A percentile compares a stretch with the other conserved stretches of the same genome.
Conservation (phyloP, 768 basidiomycete genomes). For the Suillus spraguei region DNA sequence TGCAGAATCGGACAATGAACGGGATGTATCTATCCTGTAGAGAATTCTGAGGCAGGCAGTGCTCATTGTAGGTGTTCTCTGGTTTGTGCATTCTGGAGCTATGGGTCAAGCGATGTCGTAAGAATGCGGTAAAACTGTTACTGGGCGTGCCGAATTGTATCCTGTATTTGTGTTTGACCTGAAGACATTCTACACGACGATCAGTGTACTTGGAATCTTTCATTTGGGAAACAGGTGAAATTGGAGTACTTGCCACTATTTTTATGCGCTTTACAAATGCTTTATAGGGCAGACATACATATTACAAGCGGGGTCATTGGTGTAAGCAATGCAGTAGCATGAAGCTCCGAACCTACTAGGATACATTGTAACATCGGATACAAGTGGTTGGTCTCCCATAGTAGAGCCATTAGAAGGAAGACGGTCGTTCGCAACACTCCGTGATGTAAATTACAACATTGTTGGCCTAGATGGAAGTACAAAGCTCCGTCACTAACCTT, state of each 20-base stretch:
- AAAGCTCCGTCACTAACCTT: neutral
- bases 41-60: neutral
- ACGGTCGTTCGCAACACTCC: neutral
- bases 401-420: neutral
- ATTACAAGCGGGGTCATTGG: neutral
- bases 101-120: neutral
- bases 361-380: too few species aligned
- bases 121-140: neutral
- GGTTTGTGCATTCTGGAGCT: neutral
- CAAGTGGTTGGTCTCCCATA: neutral
- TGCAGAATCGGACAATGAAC: neutral
- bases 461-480: slow-evolving; percentile 2
- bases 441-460: neutral
- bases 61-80: neutral
- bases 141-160: neutral
- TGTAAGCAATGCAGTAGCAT: neutral
- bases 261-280: neutral
- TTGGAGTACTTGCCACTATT: neutral
- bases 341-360: neutral
- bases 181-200: neutral
- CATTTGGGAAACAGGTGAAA: neutral
- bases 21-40: neutral
- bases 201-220: neutral
- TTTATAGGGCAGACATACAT: too few species aligned
- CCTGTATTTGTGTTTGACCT: neutral